Evolutionary conservation across 1,139 yeast genomes (phyloP).

Genomic region (Torulaspora globosa): DNA sequence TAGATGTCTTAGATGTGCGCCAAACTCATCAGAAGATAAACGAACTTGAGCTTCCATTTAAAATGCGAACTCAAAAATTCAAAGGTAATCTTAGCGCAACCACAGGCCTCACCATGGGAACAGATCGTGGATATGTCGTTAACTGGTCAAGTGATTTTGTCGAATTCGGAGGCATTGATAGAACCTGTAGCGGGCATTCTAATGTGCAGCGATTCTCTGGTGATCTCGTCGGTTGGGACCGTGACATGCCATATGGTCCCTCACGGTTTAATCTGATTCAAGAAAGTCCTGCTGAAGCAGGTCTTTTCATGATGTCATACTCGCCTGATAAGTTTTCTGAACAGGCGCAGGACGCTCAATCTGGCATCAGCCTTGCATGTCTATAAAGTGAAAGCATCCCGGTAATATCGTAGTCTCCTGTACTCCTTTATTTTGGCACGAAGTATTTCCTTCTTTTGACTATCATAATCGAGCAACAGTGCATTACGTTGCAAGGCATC

Average conservation of each 20-base stretch:
- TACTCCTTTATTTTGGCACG: constrained; percentile 27
- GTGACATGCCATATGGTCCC: constrained; percentile 1
- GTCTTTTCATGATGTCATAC: constrained; percentile 18
- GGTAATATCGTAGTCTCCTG: constrained; percentile 24
- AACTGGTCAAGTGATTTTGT: constrained; percentile 28
- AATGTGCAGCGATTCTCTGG: constrained; percentile 6
- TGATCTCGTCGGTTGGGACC: constrained; percentile 1
- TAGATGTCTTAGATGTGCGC: constrained; percentile 30
- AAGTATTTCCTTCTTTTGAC: constrained; percentile 20
- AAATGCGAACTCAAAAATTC: constrained; percentile 25
- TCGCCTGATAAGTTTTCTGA: constrained; percentile 21
- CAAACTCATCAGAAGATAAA: constrained; percentile 16
- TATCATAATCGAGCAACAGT: constrained; percentile 19
- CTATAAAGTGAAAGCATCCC: constrained; percentile 30
- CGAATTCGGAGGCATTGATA: constrained; percentile 32
- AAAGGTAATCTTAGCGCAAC: constrained; percentile 21
- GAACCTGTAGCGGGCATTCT: background rate
- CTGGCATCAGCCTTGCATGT: constrained; percentile 10
- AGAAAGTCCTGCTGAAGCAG: constrained; percentile 20
- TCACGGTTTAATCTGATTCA: constrained; percentile 23
- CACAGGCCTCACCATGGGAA: constrained; percentile 27
- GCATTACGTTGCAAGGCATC: constrained; percentile 18
- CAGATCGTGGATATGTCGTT: constrained; percentile 20
- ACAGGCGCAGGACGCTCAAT: constrained; percentile 2
- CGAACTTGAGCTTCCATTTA: constrained; percentile 23